Base-by-base conservation (phyloP, 768 basidiomycete species). In the Cantharellus cinnabarinus region DNA sequence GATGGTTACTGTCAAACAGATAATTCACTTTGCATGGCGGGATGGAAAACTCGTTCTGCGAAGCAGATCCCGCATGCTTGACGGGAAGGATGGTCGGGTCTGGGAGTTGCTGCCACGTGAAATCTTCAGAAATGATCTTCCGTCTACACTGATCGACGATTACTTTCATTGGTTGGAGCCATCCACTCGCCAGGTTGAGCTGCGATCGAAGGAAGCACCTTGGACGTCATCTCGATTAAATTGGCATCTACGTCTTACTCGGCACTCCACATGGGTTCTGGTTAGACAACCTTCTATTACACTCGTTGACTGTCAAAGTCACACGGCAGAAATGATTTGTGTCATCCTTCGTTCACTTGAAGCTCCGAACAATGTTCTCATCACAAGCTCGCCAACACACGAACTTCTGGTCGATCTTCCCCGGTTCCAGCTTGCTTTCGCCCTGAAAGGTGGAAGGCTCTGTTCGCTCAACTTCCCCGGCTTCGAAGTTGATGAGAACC, bases 391-490 rank as follows among this genome's bases (percentile, higher is more conserved):
- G 35, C 14, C 52, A 37, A 7, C 7, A 7, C 10, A 7, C 35
- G 35, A 7, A 7, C 5, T 58, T 3, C 60, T 74, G 58, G 67
- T 74, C 20, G 65, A 66, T 20, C 57, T 70, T 59, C 68, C 73
- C 29, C 68, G 73, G 60, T 76, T 71, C 59, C 73, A 72, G 0
- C 67, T 70, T 64, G 62, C 65, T 5, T 76, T 67, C 61, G 41
- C 60, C 4, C 59, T 64, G 40, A 74, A 59, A 51, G 52, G 61
- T 15, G 20, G 71, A 72, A 44, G 5, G 70, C 72, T 78, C 34
- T 71, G 73, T 59, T 76, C 71, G 42, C 66, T 60, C 5, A 74
- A 74, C 42, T 66, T 75, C 41, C 70, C 71, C 7, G 68, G 66
- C 29, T 75, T 14, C 14, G 40, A 41, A 15, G 56, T 75, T 69